Base-by-base conservation (phyloP, 495 filamentous ascomycete genomes). In the Saxispiralis lemnorum region DNA sequence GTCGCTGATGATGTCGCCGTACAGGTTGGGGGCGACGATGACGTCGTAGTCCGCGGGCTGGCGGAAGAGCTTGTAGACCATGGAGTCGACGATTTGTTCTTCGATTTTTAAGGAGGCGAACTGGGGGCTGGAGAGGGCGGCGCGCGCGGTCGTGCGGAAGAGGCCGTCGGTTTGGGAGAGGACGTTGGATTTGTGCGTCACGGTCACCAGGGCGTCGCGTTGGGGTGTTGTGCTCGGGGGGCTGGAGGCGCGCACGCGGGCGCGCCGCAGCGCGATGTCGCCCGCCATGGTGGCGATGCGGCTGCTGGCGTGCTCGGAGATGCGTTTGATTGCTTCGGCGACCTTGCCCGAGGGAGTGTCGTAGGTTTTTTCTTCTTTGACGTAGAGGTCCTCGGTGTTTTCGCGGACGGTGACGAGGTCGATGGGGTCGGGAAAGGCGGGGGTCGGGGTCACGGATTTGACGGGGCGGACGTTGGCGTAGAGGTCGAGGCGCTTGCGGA, bases 11-110 rank as follows among this genome's bases (percentile, higher is more conserved):
- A 97, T 88, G 60, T 97, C 89, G 50, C 89, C 89, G 66, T 97
- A 97, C 20, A 97, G 73, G 66, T 97, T 97, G 6, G 89, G 89
- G 24, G 92, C 89, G 31, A 97, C 89, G 53, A 97, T 89, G 44
- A 97, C 92, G 59, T 97, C 89, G 75, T 96, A 97, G 53, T 73
- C 74, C 49, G 75, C 73, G 38, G 89, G 89, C 63, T 94, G 82
- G 13, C 85, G 84, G 77, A 96, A 95, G 35, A 97, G 78, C 70
- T 96, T 96, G 73, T 97, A 97, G 33, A 96, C 84, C 89, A 97
- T 97, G 32, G 76, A 82, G 62, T 97, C 89, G 45, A 97, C 88
- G 51, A 97, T 97, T 70, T 97, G 89, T 70, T 97, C 89, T 59
- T 97, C 92, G 38, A 93, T 73, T 19, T 65, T 63, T 24, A 96